Evolutionary conservation across 1,284 basidiomycete genomes (phyloP), one percentile per base, ranked within the genome.

Genomic region (Papiliotrema nemorosa): DNA sequence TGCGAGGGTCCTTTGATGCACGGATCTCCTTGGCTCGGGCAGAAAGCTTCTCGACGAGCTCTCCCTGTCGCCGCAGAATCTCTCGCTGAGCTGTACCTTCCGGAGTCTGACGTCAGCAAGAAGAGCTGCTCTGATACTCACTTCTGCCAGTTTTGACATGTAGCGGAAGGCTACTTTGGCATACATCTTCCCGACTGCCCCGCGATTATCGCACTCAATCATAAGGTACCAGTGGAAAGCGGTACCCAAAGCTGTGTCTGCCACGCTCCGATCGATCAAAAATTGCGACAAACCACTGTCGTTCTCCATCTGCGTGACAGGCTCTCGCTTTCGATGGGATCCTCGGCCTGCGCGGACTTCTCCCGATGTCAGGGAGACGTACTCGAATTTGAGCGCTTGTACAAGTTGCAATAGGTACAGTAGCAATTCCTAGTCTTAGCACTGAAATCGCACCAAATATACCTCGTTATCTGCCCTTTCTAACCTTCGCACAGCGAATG

Each of bases 201-300:
- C 83, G 31, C 85, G 75, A 7, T 82, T 81, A 24, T 84, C 75
- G 40, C 87, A 86, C 72, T 98, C 96, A 3, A 98, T 94, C 81
- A 90, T 90, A 48, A 98, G 82, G 64, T 98, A 99, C 96, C 96
- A 98, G 69, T 96, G 88, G 54, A 98, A 80, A 25, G 88, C 82
- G 64, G 97, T 97, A 0, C 92, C 94, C 1, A 98, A 78, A 0
- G 91, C 80, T 1, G 81, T 79, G 64, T 96, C 94, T 47, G 80
- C 78, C 12, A 91, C 87, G 16, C 89, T 90, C 18, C 93, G 82
- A 4, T 82, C 77, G 47, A 97, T 90, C 44, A 99, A 79, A 67
- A 97, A 97, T 63, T 93, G 90, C 0, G 90, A 85, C 1, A 97
- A 78, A 1, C 88, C 87, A 64, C 86, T 88, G 59, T 90, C 87